These are phyloP conservation scores for Rhizopogon vulgaris DNA, from an alignment of 768 basidiomycete genomes.

Conservation along the genomic window DNA sequence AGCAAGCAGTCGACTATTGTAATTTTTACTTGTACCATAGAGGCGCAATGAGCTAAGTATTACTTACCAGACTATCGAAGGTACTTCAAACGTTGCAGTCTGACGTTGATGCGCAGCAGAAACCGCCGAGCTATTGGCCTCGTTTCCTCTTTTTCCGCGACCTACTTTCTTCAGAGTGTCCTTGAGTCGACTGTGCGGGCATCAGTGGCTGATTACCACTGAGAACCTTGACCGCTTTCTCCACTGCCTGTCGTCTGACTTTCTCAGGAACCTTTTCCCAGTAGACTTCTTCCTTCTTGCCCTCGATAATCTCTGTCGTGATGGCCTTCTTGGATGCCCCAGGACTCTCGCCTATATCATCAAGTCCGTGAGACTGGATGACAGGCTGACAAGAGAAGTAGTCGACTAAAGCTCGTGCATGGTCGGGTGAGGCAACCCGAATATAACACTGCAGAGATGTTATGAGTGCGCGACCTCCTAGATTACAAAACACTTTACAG, in stretches of 20 bases:
- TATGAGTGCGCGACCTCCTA: neutral
- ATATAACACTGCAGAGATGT: slow-evolving; percentile 56
- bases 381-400: slow-evolving; percentile 35
- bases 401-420: slow-evolving; percentile 38
- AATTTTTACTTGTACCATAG: neutral
- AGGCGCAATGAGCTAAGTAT: neutral
- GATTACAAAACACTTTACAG: slow-evolving; percentile 35
- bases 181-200: neutral
- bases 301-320: slow-evolving; percentile 49
- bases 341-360: slow-evolving; percentile 37
- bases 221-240: slow-evolving; percentile 27
- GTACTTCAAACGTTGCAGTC: neutral
- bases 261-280: slow-evolving; percentile 80
- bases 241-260: slow-evolving; percentile 55
- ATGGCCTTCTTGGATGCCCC: slow-evolving; percentile 26
- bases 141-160: slow-evolving; percentile 14
- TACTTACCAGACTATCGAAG: neutral
- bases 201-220: neutral
- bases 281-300: slow-evolving; percentile 63
- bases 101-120: too few relatives aligned
- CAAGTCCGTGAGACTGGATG: slow-evolving; percentile 48
- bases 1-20: neutral
- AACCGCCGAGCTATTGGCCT: neutral
- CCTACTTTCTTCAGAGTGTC: neutral
- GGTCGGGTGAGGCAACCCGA: slow-evolving; percentile 49